Conservation (phyloP, 2,329 filamentous ascomycete species). For the Alternaria triticina region DNA sequence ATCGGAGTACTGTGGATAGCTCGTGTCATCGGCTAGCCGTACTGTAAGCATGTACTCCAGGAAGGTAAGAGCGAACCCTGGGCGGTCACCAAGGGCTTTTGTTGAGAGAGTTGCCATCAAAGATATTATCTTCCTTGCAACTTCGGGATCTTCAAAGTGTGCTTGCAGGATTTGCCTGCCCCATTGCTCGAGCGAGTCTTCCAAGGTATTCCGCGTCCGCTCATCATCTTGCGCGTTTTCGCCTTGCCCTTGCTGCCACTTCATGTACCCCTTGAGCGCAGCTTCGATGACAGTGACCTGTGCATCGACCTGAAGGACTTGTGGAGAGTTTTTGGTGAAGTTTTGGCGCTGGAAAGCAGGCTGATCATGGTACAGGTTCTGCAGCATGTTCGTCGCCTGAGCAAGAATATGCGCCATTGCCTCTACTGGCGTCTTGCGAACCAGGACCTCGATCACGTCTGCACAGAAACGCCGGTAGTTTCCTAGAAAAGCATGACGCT, state of each 20-base stretch:
- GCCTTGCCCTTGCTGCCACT: constrained; percentile 69
- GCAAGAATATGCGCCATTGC: constrained; percentile 87
- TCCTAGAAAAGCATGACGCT: constrained; percentile 91
- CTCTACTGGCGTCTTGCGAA: constrained; percentile 80
- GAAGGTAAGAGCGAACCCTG: constrained; percentile 84
- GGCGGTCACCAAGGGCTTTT: constrained; percentile 76
- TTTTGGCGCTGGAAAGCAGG: constrained; percentile 64
- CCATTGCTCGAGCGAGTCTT: constrained; percentile 73
- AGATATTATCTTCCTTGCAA: constrained; percentile 81
- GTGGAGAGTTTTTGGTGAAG: constrained; percentile 70
- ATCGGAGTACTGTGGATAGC: constrained; percentile 78
- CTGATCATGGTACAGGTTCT: constrained; percentile 75
- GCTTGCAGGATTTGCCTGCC: constrained; percentile 73
- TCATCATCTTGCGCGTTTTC: constrained; percentile 57
- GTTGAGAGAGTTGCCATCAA: constrained; percentile 85
- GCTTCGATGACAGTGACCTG: constrained; percentile 90
- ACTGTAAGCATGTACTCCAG: constrained; percentile 90
- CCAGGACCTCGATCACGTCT: constrained; percentile 85
- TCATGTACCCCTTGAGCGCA: constrained; percentile 84
- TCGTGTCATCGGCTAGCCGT: constrained; percentile 74
- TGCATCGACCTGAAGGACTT: constrained; percentile 82
- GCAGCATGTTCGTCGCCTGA: constrained; percentile 75
- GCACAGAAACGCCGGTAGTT: constrained; percentile 94
- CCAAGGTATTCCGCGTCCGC: constrained; percentile 63
- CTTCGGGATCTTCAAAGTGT: constrained; percentile 81